Evolutionary conservation across 768 basidiomycete species (phyloP).

Genomic region (Hygrocybe coccinea): DNA sequence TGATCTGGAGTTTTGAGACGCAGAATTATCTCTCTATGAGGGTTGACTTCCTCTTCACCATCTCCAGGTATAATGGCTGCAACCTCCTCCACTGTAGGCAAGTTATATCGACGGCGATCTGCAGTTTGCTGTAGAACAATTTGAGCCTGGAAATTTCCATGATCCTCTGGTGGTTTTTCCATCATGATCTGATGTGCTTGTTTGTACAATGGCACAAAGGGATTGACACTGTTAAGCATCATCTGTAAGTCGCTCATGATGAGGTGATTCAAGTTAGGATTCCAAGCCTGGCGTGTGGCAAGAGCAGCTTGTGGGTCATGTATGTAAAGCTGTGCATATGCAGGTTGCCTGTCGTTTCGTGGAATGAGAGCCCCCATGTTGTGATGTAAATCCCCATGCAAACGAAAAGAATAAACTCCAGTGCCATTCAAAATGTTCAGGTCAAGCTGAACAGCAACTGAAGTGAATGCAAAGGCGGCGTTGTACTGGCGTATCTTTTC

Average conservation of each 20-base stretch:
- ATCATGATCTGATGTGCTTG: no score
- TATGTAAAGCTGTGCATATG: constrained; percentile 37
- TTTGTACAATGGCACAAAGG: no score
- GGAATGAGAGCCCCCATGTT: constrained; percentile 29
- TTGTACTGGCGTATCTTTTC: constrained; percentile 36
- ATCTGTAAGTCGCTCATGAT: background rate
- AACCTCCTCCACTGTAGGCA: no score
- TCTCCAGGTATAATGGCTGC: no score
- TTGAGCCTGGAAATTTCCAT: no score
- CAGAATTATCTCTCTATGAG: no score
- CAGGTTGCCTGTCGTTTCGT: constrained; percentile 11
- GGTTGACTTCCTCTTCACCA: no score
- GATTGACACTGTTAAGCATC: no score
- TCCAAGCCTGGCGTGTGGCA: background rate
- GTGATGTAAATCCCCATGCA: constrained; percentile 33
- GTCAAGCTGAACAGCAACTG: constrained; percentile 12
- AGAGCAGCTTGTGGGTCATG: constrained; percentile 32
- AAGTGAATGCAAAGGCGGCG: constrained; percentile 31
- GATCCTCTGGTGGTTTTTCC: no score
- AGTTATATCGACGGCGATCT: no score
- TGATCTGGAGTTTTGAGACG: no score
- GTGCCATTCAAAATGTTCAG: background rate
- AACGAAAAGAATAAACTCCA: constrained; percentile 11
- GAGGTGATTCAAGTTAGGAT: background rate
- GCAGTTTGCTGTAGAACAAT: no score